Evolutionary conservation across 805 yeast species (phyloP), one percentile per base, ranked within the genome.

Genomic region (Wickerhamia fluorescens): DNA sequence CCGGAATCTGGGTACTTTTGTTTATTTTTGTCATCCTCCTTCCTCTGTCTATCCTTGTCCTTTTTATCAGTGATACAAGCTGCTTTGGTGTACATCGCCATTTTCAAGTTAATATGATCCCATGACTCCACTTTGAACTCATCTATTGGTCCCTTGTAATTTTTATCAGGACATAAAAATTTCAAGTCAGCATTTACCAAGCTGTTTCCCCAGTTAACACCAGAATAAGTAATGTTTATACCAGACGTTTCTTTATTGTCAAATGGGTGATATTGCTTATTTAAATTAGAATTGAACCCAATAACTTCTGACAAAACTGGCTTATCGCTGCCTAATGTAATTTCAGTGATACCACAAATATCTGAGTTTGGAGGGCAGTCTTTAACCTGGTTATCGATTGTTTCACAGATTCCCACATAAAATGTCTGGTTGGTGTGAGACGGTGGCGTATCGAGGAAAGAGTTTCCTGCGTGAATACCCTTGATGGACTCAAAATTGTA

Each of bases 321-420:
- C 16, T 61, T 61, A 12, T 68, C 69, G n/a, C 77, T 76, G 12
- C 77, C 38, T n/a, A n/a, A n/a, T 9, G 56, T 49, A 4, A 83
- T 66, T 7, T 60, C 45, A 14, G 81, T 76, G 11, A 81, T 46
- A 2, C 94, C 95, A 53, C 98, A 89, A 6, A 88, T 51, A 39
- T 82, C 83, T 2, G 88, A 73, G 37, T 79, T 76, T 26, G 59
- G 58, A 1, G 87, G 79, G 55, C 96, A 88, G 16, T 64, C 65
- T 7, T 65, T 58, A 6, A 60, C 49, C 16, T 42, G 47, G 19
- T 58, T 46, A 18, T 54, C 49, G n/a, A 67, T 50, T 1, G 71
- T 58, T 25, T 73, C 75, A 57, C 94, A 85, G 6, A 86, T 61
- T 28, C 85, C 80, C 20, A 88, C 38, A 44, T 67, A 74, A 88